Evolutionary conservation across 129 eudicot genomes (phyloP).

Genomic region (Chrysanthemum makinoi): DNA sequence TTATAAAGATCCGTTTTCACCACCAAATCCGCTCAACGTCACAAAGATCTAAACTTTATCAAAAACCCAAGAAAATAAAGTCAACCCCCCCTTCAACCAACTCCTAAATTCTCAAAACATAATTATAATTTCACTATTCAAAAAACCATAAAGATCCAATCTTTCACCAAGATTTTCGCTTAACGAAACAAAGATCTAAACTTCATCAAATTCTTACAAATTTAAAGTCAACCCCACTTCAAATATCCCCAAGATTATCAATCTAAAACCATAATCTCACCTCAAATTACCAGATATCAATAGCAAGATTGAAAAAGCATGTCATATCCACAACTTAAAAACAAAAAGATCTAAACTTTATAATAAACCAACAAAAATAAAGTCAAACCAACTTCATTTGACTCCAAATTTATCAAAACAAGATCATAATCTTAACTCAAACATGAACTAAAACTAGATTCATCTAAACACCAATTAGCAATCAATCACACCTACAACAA

Average conservation of each 20-base stretch:
- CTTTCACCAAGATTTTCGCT: neutral
- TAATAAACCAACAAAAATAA: neutral
- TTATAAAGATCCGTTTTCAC: constrained; percentile 9
- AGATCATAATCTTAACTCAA: too few relatives aligned
- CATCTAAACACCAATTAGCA: neutral
- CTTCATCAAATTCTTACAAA: constrained; percentile 19
- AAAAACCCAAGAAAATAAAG: constrained; percentile 25
- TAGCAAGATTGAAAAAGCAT: constrained; percentile 7
- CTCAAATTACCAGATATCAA: constrained; percentile 8
- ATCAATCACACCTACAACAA: constrained; percentile 12
- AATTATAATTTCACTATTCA: constrained; percentile 11
- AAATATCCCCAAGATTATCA: constrained; percentile 19
- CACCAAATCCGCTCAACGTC: constrained; percentile 7
- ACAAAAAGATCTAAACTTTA: neutral
- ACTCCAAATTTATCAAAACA: neutral
- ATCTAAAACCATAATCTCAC: constrained; percentile 17
- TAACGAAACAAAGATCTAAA: constrained; percentile 31
- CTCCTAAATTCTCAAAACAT: constrained; percentile 22
- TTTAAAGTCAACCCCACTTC: constrained; percentile 30
- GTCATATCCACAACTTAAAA: too few relatives aligned
- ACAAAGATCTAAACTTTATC: constrained; percentile 30
- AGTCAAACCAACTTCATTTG: constrained; percentile 1
- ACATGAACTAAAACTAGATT: too few relatives aligned
- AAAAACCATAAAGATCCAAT: constrained; percentile 24
- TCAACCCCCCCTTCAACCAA: constrained; percentile 36